Evolutionary conservation across 2,329 filamentous ascomycete species (phyloP).

Genomic region (Pseudonectria buxi): DNA sequence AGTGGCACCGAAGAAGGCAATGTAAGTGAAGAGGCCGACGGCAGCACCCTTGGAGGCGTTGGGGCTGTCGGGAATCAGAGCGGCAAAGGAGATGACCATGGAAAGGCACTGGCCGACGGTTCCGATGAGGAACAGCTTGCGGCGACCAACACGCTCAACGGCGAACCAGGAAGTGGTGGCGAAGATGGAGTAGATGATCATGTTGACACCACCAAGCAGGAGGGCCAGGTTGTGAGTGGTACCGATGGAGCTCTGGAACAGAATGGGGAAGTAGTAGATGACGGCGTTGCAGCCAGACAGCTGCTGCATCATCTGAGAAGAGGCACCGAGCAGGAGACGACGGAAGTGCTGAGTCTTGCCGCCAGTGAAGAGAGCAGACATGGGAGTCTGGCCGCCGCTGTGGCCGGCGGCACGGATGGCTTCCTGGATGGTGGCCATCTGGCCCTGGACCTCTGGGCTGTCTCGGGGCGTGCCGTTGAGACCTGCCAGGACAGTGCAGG

Average conservation of each 20-base stretch:
- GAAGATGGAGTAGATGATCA: conserved; percentile 51
- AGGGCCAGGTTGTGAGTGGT: conserved; percentile 38
- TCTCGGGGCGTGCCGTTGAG: conserved; percentile 37
- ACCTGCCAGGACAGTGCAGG: conserved; percentile 22
- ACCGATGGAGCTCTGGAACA: conserved; percentile 35
- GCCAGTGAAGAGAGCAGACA: conserved; percentile 51
- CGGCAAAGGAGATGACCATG: conserved; percentile 55
- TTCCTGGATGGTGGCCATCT: conserved; percentile 46
- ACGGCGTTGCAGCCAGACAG: conserved; percentile 53
- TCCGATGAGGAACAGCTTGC: conserved; percentile 39
- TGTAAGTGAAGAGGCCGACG: conserved; percentile 62
- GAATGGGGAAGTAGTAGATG: conserved; percentile 55
- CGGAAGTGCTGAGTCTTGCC: conserved; percentile 62
- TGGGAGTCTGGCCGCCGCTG: conserved; percentile 36
- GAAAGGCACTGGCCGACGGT: conserved; percentile 43
- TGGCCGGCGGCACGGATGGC: conserved; percentile 47
- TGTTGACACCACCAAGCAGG: conserved; percentile 43
- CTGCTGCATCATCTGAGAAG: conserved; percentile 57
- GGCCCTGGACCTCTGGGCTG: conserved; percentile 48
- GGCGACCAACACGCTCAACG: conserved; percentile 38
- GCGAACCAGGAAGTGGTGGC: conserved; percentile 50
- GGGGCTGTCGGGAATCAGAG: conserved; percentile 58
- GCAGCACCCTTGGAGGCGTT: conserved; percentile 60
- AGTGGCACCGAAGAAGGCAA: conserved; percentile 60
- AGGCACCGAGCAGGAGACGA: conserved; percentile 54